Percentiles rank a stretch among this genome's conserved stretches.
Evolutionary conservation across 1,284 basidiomycete species (phyloP).

Genomic region (Trametes polyzona): DNA sequence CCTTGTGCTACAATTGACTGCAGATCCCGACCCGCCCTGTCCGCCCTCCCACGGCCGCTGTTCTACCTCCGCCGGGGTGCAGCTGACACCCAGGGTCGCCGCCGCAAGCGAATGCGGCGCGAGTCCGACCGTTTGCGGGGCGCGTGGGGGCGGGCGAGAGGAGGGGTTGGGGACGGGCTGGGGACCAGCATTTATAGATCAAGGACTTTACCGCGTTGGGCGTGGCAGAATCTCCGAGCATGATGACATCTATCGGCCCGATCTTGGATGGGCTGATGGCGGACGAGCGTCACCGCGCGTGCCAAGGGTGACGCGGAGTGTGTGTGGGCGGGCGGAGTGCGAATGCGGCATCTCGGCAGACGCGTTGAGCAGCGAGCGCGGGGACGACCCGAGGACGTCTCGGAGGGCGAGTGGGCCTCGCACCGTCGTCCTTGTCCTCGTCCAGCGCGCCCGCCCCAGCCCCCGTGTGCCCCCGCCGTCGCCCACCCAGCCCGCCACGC

Average conservation of each 20-base stretch:
- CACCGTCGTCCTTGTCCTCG: slow-evolving; percentile 5
- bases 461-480: background rate
- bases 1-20: slow-evolving; percentile 15
- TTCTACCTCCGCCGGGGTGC: background rate
- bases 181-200: slow-evolving; percentile 9
- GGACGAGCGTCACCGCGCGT: background rate
- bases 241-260: slow-evolving; percentile 27
- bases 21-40: slow-evolving; percentile 15
- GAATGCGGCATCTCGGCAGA: slow-evolving; percentile 22
- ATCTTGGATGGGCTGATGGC: slow-evolving; percentile 21
- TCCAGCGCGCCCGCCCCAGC: background rate
- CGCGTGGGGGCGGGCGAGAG: background rate
- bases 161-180: background rate
- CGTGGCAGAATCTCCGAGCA: slow-evolving; percentile 14
- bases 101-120: background rate
- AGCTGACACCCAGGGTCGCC: background rate
- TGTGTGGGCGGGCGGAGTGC: slow-evolving; percentile 15
- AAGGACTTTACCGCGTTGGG: slow-evolving; percentile 9
- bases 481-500: too few species aligned
- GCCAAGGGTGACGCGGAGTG: slow-evolving; percentile 14
- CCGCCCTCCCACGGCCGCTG: background rate
- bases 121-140: background rate
- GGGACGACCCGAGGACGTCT: slow-evolving; percentile 5
- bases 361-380: slow-evolving; percentile 7
- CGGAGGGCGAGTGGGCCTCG: background rate